Evolutionary conservation across 257 asterid genomes (phyloP).

Genomic region (Fraxinus cuspidata): DNA sequence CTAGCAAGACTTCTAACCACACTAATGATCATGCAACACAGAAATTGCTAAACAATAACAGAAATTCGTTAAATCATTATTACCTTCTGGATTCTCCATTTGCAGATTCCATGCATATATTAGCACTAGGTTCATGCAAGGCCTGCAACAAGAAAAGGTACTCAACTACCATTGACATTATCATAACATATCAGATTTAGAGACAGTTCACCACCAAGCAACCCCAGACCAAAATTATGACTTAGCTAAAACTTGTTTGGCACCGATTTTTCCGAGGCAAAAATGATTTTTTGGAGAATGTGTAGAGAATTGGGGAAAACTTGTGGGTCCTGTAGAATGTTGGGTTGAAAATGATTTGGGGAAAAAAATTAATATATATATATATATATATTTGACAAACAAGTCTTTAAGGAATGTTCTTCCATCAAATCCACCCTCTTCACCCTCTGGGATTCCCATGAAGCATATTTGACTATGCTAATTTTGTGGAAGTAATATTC

Average conservation of each 20-base stretch:
- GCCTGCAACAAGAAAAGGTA: conserved; percentile 47
- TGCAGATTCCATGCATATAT: conserved; percentile 43
- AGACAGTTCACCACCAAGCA: conserved; percentile 16
- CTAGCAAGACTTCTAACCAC: background rate
- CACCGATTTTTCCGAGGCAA: too few species aligned
- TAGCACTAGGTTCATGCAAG: conserved; percentile 33
- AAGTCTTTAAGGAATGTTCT: background rate
- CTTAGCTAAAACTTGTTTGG: background rate
- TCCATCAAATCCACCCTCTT: conserved; percentile 1
- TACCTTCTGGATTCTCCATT: conserved; percentile 69
- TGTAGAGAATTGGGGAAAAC: too few species aligned
- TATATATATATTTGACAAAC: too few species aligned
- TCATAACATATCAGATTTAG: background rate
- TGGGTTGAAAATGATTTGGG: too few species aligned
- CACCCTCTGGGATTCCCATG: background rate
- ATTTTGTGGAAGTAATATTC: conserved; percentile 1
- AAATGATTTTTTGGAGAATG: too few species aligned
- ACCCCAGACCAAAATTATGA: conserved; percentile 10
- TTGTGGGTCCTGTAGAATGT: too few species aligned
- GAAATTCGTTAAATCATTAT: background rate
- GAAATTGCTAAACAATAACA: background rate
- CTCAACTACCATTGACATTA: background rate
- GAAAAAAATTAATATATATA: too few species aligned
- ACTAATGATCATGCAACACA: background rate
- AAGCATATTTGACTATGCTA: background rate